phyloP scores from a whole-genome alignment of 495 filamentous ascomycete genomes.

The Extremus antarcticus region DNA sequence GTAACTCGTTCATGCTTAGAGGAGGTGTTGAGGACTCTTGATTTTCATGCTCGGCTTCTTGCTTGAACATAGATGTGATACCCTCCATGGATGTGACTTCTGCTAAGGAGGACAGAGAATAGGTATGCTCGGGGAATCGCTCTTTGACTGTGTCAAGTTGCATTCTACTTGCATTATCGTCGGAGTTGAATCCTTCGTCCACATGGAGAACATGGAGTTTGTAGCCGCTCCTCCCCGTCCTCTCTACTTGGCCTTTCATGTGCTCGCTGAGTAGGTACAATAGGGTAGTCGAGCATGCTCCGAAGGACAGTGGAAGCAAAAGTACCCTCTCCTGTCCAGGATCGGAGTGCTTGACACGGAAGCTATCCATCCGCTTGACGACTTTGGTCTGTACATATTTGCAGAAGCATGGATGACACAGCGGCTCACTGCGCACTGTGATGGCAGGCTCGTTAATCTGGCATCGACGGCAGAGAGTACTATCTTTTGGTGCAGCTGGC shows the following conservation, averaged over 20 bases:
- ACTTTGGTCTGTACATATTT: constrained; percentile 66
- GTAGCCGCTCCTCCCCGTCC: constrained; percentile 49
- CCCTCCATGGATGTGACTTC: constrained; percentile 35
- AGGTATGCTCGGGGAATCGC: constrained; percentile 50
- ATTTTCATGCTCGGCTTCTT: background rate
- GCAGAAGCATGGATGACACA: constrained; percentile 61
- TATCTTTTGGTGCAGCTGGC: background rate
- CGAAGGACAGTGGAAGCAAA: constrained; percentile 71
- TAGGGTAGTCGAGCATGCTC: constrained; percentile 67
- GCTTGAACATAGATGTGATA: background rate
- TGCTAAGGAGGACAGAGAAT: constrained; percentile 45
- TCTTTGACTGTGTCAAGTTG: constrained; percentile 24
- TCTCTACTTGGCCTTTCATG: constrained; percentile 46
- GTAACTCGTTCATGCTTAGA: constrained; percentile 37
- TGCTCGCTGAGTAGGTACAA: constrained; percentile 65
- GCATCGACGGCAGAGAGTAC: constrained; percentile 23
- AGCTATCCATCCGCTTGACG: constrained; percentile 65
- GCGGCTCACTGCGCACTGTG: constrained; percentile 29
- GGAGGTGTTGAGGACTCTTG: constrained; percentile 17
- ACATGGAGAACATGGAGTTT: constrained; percentile 57
- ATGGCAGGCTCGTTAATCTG: constrained; percentile 18
- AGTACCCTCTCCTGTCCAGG: constrained; percentile 41
- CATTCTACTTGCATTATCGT: background rate
- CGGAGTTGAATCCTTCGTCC: background rate
- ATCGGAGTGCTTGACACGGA: constrained; percentile 33